Evolutionary conservation across 768 basidiomycete species (phyloP).

Genomic region (Lactifluus piperatus): DNA sequence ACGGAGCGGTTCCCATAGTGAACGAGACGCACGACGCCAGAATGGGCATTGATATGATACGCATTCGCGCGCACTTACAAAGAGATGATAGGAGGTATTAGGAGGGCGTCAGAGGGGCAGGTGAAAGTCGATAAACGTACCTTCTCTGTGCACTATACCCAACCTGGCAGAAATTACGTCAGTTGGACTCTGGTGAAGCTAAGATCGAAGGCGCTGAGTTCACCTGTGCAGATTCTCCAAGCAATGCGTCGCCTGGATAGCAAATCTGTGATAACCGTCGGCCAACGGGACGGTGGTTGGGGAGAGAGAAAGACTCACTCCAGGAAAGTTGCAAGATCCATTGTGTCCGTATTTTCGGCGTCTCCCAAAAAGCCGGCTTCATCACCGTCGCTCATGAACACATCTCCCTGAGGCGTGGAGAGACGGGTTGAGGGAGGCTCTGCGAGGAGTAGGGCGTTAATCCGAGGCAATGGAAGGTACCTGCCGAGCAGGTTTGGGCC

Average conservation of each 20-base stretch:
- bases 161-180: constrained; percentile 28
- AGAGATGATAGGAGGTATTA: neutral
- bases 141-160: constrained; percentile 62
- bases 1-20: constrained; percentile 71
- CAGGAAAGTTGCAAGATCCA: constrained; percentile 70
- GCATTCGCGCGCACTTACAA: constrained; percentile 63
- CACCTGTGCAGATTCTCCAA: constrained; percentile 58
- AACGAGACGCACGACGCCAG: constrained; percentile 58
- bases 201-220: constrained; percentile 14
- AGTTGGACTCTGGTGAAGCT: neutral
- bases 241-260: constrained; percentile 67
- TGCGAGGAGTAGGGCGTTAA: constrained; percentile 58
- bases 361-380: constrained; percentile 41
- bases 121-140: constrained; percentile 24
- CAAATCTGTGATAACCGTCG: constrained; percentile 39
- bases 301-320: constrained; percentile 39
- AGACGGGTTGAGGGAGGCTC: constrained; percentile 38
- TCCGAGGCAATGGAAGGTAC: constrained; percentile 58
- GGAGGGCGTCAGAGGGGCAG: neutral
- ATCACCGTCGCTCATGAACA: constrained; percentile 41
- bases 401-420: constrained; percentile 38
- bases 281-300: constrained; percentile 2
- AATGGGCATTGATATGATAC: constrained; percentile 63
- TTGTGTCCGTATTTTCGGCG: constrained; percentile 54
- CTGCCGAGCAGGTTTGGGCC: constrained; percentile 60